Evolutionary conservation across 2,329 filamentous ascomycete genomes (phyloP), one percentile per base, ranked within the genome.

Genomic region (Beauveria sp.): DNA sequence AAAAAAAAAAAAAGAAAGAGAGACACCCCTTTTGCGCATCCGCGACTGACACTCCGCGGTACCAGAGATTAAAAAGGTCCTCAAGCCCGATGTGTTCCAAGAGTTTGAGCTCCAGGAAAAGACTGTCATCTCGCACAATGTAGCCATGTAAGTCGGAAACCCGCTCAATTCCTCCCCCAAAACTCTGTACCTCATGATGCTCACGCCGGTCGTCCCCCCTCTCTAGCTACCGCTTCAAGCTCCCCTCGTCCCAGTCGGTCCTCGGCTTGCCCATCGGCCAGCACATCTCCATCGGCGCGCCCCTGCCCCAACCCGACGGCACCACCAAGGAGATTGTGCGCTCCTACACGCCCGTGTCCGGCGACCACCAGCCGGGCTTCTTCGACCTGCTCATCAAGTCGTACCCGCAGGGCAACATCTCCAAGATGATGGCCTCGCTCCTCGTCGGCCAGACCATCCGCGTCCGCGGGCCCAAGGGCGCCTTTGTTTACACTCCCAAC

Each of bases 341-440:
- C 71, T 96, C 91, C 24, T 96, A 96, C 81, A 96, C 92, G 12
- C 92, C 92, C 63, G 91, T 96, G 74, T 93, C 90, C 50, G 91
- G 90, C 68, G 92, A 96, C 78, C 86, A 93, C 74, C 87, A 93
- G 73, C 86, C 89, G 60, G 95, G 95, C 74, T 89, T 91, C 82
- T 92, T 99, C 76, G 95, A 98, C 77, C 88, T 99, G 63, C 85
- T 99, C 69, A 93, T 99, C 82, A 99, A 99, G 83, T 92, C 92
- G 28, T 99, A 99, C 79, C 91, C 93, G 2, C 93, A 91, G 68
- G 95, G 95, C 70, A 98, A 98, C 81, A 98, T 99, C 81, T 96
- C 90, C 75, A 93, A 91, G 79, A 83, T 96, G 78, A 87, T 99
- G 79, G 90, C 91, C 52, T 86, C 85, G 14, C 84, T 99, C 65